phyloP scores from a whole-genome alignment of 139 green algal genomes.

The Trebouxia sp. region DNA sequence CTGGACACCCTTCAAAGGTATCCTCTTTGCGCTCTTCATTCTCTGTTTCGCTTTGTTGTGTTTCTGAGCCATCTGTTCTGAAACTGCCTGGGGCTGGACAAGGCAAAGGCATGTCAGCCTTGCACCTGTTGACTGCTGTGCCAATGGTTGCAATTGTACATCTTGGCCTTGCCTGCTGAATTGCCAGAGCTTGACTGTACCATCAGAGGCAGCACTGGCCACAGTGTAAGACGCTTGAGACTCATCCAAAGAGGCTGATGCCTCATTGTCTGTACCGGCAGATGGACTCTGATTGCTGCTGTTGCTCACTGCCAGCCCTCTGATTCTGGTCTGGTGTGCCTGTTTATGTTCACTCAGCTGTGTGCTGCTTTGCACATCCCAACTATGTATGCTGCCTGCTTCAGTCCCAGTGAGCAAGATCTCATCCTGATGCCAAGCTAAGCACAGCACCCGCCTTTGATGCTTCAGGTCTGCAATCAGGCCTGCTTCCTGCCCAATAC shows the following conservation, averaged over 20 bases:
- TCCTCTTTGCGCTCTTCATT: background rate
- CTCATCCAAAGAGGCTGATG: background rate
- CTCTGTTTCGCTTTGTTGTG: background rate
- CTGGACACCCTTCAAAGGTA: no score
- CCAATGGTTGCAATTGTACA: background rate
- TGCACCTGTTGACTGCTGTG: background rate
- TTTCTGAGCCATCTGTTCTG: background rate
- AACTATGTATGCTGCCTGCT: background rate
- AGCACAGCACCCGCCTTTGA: background rate
- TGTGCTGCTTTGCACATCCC: background rate
- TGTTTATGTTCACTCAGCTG: background rate
- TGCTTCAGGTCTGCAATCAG: background rate
- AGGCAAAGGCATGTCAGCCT: background rate
- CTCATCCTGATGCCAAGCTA: background rate
- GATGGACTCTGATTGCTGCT: background rate
- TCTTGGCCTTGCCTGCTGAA: background rate
- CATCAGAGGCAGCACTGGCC: constrained; percentile 24
- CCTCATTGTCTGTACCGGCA: background rate
- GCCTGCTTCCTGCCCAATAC: background rate
- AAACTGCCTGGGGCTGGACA: background rate
- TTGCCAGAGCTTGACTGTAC: background rate
- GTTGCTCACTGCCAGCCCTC: background rate
- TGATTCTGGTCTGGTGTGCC: constrained; percentile 3
- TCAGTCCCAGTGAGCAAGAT: constrained; percentile 21
- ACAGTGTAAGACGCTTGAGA: background rate